phyloP scores from a whole-genome alignment of 163 green algal species.

The Prototheca wickerhamii region DNA sequence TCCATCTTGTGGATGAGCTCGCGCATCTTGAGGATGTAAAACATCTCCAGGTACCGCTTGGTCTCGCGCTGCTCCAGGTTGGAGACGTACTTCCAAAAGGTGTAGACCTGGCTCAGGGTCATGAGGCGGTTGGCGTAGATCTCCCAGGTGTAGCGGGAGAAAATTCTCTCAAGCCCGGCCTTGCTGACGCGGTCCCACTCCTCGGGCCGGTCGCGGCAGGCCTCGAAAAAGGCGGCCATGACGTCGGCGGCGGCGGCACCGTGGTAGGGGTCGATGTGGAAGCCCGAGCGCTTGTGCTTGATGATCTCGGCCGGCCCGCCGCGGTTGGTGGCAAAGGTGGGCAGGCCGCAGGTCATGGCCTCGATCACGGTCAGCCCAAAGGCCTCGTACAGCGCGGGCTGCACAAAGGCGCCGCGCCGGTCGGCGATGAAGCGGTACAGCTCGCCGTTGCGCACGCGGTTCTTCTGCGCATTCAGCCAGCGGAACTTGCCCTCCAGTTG shows the following conservation, averaged over 20 bases:
- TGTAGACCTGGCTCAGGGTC: slow-evolving; percentile 55
- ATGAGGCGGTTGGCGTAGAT: slow-evolving; percentile 59
- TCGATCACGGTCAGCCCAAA: slow-evolving; percentile 68
- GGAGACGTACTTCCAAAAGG: slow-evolving; percentile 42
- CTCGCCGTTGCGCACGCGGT: slow-evolving; percentile 67
- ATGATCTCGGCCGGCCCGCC: slow-evolving; percentile 72
- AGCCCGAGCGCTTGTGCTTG: slow-evolving; percentile 41
- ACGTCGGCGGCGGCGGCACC: slow-evolving; percentile 37
- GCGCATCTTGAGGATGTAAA: slow-evolving; percentile 51
- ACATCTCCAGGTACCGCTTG: slow-evolving; percentile 50
- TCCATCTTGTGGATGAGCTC: slow-evolving; percentile 26
- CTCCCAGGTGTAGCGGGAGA: slow-evolving; percentile 47
- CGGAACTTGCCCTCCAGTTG: slow-evolving; percentile 35
- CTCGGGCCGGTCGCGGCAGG: slow-evolving; percentile 23
- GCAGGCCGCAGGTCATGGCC: slow-evolving; percentile 70
- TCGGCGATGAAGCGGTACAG: slow-evolving; percentile 68
- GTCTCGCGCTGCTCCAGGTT: slow-evolving; percentile 39
- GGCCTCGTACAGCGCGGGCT: slow-evolving; percentile 60
- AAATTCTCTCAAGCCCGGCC: slow-evolving; percentile 45
- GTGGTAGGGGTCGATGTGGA: slow-evolving; percentile 78
- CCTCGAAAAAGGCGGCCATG: slow-evolving; percentile 75
- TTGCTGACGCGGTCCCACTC: slow-evolving; percentile 55
- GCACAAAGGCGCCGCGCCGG: slow-evolving; percentile 62
- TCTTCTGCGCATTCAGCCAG: slow-evolving; percentile 62
- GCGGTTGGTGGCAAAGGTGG: slow-evolving; percentile 69